phyloP scores from a whole-genome alignment of 495 filamentous ascomycete genomes.

The Lindgomyces ingoldianus region DNA sequence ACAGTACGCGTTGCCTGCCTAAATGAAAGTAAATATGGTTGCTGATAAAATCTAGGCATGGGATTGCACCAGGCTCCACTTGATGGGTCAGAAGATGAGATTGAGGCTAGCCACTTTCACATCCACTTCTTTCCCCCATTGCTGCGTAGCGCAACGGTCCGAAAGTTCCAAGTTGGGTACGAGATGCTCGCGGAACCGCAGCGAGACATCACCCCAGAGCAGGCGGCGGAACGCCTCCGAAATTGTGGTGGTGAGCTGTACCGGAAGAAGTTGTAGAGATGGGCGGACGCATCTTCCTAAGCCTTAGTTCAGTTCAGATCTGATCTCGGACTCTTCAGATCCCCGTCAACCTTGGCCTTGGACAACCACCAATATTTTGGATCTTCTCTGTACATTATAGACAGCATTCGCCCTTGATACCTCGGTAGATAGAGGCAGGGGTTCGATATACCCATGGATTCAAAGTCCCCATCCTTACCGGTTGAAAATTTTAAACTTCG shows the following conservation, averaged over 20 bases:
- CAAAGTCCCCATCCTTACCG: not conserved
- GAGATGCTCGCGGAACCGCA: conserved; percentile 97
- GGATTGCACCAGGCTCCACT: conserved; percentile 95
- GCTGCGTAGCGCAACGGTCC: conserved; percentile 86
- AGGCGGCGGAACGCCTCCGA: conserved; percentile 78
- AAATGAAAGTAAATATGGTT: not conserved
- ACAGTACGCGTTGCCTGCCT: conserved; percentile 57
- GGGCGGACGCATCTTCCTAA: not conserved
- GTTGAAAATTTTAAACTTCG: not conserved
- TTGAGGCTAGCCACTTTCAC: conserved; percentile 85
- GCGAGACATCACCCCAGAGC: conserved; percentile 95
- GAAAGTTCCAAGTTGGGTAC: conserved; percentile 94
- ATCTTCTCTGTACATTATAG: conserved; percentile 2
- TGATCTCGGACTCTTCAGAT: conserved; percentile 7
- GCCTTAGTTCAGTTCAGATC: not conserved
- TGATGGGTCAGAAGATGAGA: conserved; percentile 78
- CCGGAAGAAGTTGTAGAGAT: conserved; percentile 60
- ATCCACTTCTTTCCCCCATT: conserved; percentile 97
- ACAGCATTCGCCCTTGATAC: conserved; percentile 14
- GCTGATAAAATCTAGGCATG: conserved; percentile 45
- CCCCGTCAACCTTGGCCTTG: not conserved
- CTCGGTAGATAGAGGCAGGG: conserved; percentile 1
- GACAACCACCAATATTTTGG: not conserved
- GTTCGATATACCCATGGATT: conserved; percentile 2
- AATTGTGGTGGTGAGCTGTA: conserved; percentile 80